Base-by-base conservation (phyloP, 139 green algal species). In the Chlorella sorokiniana region DNA sequence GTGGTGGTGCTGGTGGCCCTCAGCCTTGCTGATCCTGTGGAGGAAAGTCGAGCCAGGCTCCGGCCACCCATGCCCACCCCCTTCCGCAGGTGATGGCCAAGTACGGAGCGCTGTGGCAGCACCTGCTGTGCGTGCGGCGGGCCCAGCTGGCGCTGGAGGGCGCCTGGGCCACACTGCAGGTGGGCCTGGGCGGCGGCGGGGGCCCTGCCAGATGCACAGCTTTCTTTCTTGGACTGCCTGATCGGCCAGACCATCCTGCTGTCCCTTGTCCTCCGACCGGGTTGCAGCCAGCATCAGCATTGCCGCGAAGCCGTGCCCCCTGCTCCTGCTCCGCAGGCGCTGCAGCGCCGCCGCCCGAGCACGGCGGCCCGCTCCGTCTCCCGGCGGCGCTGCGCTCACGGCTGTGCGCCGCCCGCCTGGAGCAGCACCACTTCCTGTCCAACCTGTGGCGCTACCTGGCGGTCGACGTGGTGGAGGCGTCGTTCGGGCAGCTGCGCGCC, bases 61-160 rank as follows among this genome's bases (percentile, higher is more conserved):
- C n/a, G n/a, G n/a, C 62, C 1, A 71, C 22, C 5, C 27, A 38
- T 38, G 7, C 38, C 1, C 9, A 48, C 14, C 6, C 22, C 7
- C 20, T 54, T 54, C n/a, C 54, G 48, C 83, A 88, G 85, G 76
- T 89, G 11, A 67, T 91, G 54, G 51, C 45, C 78, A 90, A 85
- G 72, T 98, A 98, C 81, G 92, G 93, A 68, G 86, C 81, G 20
- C 64, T 98, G 65, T 97, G 96, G 79, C 90, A 93, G 85, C 89
- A 94, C 68, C 86, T 97, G 76, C 86, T 98, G 76, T 91, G 91
- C 20, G 85, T 98, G 16, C 91, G 94, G 65, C 88, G 95, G 2
- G 86, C 94, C 69, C 85, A 94, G 62, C 54, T 89, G n/a, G 70
- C 74, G 23, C 87, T 98, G 81, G 94, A 98, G 18, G 84, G 77